A percentile compares a stretch with the other conserved stretches of the same genome.
These are phyloP conservation scores for Aspergillus sp. DNA, from an alignment of 2,329 filamentous ascomycete genomes.

Conservation along the genomic window DNA sequence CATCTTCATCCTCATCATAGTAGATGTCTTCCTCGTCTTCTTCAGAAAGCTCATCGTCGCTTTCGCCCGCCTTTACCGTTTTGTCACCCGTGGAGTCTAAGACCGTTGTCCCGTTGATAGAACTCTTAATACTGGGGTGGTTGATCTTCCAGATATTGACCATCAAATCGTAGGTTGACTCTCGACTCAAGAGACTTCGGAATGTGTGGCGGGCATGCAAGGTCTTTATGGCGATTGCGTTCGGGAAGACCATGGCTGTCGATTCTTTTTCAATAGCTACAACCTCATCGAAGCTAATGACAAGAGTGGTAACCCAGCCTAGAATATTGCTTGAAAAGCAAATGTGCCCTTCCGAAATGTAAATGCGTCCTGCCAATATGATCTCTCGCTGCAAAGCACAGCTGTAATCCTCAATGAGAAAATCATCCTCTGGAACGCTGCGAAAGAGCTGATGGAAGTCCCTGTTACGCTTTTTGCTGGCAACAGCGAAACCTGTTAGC, in stretches of 20 bases:
- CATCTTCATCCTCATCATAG: slow-evolving; percentile 53
- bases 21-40: slow-evolving; percentile 69
- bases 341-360: slow-evolving; percentile 94
- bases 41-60: slow-evolving; percentile 62
- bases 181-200: slow-evolving; percentile 88
- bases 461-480: slow-evolving; percentile 91
- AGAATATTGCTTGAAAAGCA: slow-evolving; percentile 99
- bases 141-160: slow-evolving; percentile 98
- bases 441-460: slow-evolving; percentile 94
- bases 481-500: slow-evolving; percentile 91
- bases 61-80: slow-evolving; percentile 74
- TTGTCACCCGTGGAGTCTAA: slow-evolving; percentile 83
- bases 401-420: slow-evolving; percentile 97
- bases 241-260: slow-evolving; percentile 93
- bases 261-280: slow-evolving; percentile 96
- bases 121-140: slow-evolving; percentile 87
- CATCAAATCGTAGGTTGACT: slow-evolving; percentile 95
- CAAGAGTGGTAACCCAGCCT: slow-evolving; percentile 94
- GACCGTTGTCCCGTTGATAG: slow-evolving; percentile 81
- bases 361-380: slow-evolving; percentile 85
- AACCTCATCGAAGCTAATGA: slow-evolving; percentile 98
- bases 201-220: slow-evolving; percentile 94
- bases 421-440: slow-evolving; percentile 96
- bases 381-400: slow-evolving; percentile 96
- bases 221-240: slow-evolving; percentile 95